Evolutionary conservation across 2,329 filamentous ascomycete genomes (phyloP), one percentile per base, ranked within the genome.

Genomic region (Blastomyces gilchristii): DNA sequence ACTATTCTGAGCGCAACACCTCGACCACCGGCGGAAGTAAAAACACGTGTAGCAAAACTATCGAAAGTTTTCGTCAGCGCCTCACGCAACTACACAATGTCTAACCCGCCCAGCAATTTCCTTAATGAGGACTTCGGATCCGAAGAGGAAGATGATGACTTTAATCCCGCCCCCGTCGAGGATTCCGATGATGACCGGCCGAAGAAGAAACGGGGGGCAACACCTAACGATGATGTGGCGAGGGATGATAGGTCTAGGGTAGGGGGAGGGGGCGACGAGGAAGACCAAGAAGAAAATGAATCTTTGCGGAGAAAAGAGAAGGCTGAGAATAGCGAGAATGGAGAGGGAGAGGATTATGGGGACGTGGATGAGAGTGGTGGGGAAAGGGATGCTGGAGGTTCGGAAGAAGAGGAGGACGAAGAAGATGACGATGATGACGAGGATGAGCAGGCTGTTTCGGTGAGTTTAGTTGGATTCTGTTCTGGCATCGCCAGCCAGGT

Each of bases 121-220:
- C 68, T 80, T 25, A 77, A 81, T 68, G 76, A 81, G 58, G 77
- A 82, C 66, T 82, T 82, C 63, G 80, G 78, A 39, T 82, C 81
- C 62, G 82, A 83, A 58, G 88, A 90, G 63, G 87, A 89, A 54
- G 90, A 94, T 69, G 87, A 89, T 65, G 88, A 93, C 74, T 96
- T 97, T 82, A 96, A 96, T 74, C 92, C 91, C 60, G 85, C 83
- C 58, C 87, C 88, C 25, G 87, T 85, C 65, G 85, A 90, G 64
- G 71, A 85, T 43, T 94, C 89, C 2, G 90, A 93, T 68, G 86
- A 85, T 59, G 89, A 91, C 22, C 22, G 54, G 12, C 57, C 57
- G 41, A 49, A 49, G 25, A 59, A 59, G 22, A 37, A 37, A 37
- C 57, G 57, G 7, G 57, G 37, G 37, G 37, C 54, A 22, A 43